These are phyloP conservation scores for Kalanchoe fedtschenkoi DNA, from an alignment of 164 flowering plant species.

Conservation along the genomic window DNA sequence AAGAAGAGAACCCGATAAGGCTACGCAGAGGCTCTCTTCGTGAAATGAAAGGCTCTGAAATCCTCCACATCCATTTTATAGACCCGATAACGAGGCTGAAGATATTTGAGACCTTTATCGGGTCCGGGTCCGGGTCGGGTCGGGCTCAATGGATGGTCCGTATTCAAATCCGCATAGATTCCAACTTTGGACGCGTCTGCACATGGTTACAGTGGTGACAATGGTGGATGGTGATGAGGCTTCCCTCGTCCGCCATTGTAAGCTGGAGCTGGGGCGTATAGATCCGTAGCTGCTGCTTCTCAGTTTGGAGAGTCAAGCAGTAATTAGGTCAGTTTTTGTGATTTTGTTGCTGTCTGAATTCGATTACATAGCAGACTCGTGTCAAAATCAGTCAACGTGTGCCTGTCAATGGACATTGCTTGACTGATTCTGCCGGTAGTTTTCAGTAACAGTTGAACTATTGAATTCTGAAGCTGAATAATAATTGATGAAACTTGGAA, in stretches of 20 bases:
- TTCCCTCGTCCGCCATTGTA: too few relatives aligned
- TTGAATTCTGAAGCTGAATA: too few relatives aligned
- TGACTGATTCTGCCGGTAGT: neutral
- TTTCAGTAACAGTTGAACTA: too few relatives aligned
- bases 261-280: neutral
- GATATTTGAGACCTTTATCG: neutral
- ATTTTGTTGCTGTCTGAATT: neutral
- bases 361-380: too few relatives aligned
- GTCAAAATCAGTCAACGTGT: neutral
- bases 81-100: neutral
- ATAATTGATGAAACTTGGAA: too few relatives aligned
- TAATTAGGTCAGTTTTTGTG: neutral
- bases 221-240: too few relatives aligned
- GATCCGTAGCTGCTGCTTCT: neutral
- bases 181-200: neutral
- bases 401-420: neutral
- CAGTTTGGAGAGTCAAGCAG: neutral
- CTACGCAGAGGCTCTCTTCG: neutral
- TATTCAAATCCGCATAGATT: neutral
- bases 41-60: neutral
- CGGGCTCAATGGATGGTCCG: neutral
- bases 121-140: slow-evolving; percentile 3
- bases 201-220: neutral
- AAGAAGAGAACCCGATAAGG: neutral
- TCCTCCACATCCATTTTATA: neutral